phyloP scores from a whole-genome alignment of 495 filamentous ascomycete species.

The Annulohypoxylon nitens region DNA sequence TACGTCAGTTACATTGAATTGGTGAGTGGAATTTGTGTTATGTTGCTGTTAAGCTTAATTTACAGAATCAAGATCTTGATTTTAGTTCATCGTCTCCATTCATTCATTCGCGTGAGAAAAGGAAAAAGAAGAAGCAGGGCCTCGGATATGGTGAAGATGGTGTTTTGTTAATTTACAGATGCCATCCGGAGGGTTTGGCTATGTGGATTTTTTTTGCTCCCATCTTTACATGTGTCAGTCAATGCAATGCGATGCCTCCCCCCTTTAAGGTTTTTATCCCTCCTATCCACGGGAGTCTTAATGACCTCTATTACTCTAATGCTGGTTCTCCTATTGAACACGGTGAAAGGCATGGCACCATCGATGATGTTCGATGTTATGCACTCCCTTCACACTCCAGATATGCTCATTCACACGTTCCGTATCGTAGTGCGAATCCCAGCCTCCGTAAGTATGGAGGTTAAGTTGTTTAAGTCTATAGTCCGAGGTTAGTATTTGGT shows the following conservation, averaged over 20 bases:
- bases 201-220: constrained; percentile 27
- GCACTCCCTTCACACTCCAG: constrained; percentile 33
- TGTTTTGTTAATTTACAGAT: constrained; percentile 47
- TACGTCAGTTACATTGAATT: constrained; percentile 6
- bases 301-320: constrained; percentile 53
- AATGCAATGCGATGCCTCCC: constrained; percentile 46
- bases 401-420: constrained; percentile 43
- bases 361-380: constrained; percentile 28
- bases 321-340: constrained; percentile 51
- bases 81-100: constrained; percentile 1
- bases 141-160: constrained; percentile 36
- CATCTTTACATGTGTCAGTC: constrained; percentile 43
- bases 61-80: constrained; percentile 14
- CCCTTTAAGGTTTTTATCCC: constrained; percentile 34
- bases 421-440: constrained; percentile 45
- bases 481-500: constrained; percentile 11
- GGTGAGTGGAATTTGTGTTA: constrained; percentile 20
- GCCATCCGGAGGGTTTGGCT: constrained; percentile 30
- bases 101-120: constrained; percentile 10
- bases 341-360: constrained; percentile 36
- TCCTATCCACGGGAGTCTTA: constrained; percentile 42
- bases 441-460: constrained; percentile 49
- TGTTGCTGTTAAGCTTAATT: constrained; percentile 8
- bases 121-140: constrained; percentile 13
- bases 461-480: constrained; percentile 51